phyloP scores from a whole-genome alignment of 1,284 basidiomycete species.

The Fomitopsis betulina region DNA sequence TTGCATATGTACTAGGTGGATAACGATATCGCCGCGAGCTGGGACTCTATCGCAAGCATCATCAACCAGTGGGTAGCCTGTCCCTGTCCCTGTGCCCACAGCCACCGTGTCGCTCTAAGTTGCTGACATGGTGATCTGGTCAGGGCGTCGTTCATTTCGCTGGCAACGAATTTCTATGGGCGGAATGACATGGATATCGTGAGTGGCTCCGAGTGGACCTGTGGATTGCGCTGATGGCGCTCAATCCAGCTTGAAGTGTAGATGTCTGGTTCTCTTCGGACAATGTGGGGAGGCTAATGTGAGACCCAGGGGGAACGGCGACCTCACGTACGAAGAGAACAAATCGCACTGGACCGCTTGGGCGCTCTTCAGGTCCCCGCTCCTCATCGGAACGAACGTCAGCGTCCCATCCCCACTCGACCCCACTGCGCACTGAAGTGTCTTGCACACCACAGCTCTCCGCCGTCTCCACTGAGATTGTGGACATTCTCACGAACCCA shows the following conservation, averaged over 20 bases:
- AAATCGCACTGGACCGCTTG: constrained; percentile 61
- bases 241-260: constrained; percentile 46
- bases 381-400: constrained; percentile 40
- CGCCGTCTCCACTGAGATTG: constrained; percentile 37
- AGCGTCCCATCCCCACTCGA: background rate
- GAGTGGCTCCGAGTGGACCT: constrained; percentile 9
- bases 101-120: too few species aligned
- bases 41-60: constrained; percentile 33
- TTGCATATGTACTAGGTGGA: constrained; percentile 4
- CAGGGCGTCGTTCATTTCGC: constrained; percentile 36
- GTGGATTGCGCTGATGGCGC: background rate
- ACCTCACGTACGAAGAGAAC: constrained; percentile 49
- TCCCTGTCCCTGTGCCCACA: background rate
- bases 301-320: constrained; percentile 43
- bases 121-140: constrained; percentile 5
- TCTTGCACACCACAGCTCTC: constrained; percentile 35
- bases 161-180: constrained; percentile 52
- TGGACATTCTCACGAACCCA: constrained; percentile 51
- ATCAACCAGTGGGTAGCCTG: constrained; percentile 32
- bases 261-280: background rate
- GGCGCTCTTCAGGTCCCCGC: constrained; percentile 57
- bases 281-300: background rate
- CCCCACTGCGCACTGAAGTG: background rate
- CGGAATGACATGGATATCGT: constrained; percentile 58
- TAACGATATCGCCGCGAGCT: constrained; percentile 28